Evolutionary conservation across 1,284 basidiomycete genomes (phyloP), one percentile per base, ranked within the genome.

Genomic region (Sphaerobolus stellatus): DNA sequence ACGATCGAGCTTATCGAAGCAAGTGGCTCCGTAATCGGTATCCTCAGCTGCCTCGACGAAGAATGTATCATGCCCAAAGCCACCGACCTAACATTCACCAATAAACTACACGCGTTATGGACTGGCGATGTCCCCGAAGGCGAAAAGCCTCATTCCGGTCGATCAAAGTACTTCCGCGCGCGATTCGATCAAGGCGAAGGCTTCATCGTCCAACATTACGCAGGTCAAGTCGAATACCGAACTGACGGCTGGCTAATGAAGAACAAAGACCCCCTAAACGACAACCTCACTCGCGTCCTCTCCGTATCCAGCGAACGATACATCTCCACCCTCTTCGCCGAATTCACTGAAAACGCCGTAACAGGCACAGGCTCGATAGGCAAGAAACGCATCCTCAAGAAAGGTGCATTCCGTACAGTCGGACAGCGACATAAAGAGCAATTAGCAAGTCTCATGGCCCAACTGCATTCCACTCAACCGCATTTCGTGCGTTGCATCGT

Each of bases 1-100:
- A 99, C 97, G 0, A 99, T 99, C 69, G 96, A 98, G 67, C 84
- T 99, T 52, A 99, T 99, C 64, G 97, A 99, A 73, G 80, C 87
- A 14, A 84, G 82, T 54, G 78, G 80, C 20, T 74, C 67, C 56
- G 75, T 80, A 8, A 94, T 99, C 61, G 97, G 97, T 58, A 90
- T 99, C 54, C 80, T 99, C 36, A 94, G 93, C 58, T 88, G 91
- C 62, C 77, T 99, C 46, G 97, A 99, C 68, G 97, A 99, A 68
- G 97, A 98, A 65, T 99, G 95, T 68, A 99, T 99, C 72, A 99
- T 99, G 96, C 97, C 96, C 43, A 94, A 92, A 71, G 97, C 96
- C 2, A 94, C 90, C 6, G 97, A 99, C 69, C 72, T 85, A 49
- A 98, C 95, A 0, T 98, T 98, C 71, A 96, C 94, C 29, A 88